Base-by-base conservation (phyloP, 2,329 filamentous ascomycete genomes). In the Pezicula rhizophila region DNA sequence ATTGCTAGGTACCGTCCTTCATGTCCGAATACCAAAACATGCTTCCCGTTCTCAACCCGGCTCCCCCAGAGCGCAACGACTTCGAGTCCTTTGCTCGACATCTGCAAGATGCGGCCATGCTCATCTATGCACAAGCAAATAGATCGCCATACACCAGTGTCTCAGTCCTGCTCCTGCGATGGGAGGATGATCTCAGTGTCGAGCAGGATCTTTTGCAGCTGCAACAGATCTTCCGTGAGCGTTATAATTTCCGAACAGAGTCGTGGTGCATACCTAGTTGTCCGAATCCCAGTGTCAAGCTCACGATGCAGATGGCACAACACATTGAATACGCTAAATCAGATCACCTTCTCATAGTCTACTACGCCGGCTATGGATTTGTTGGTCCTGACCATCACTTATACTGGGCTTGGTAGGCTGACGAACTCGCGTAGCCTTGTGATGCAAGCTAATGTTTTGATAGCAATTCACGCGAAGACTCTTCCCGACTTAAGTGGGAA, bases 61-160 rank as follows among this genome's bases (percentile, higher is more conserved):
- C 57, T 28, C 60, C 63, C 45, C 58, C 62, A 51, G 64, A 66
- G 50, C 59, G 63, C 45, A 61, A 56, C 66, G 80, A 84, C 59
- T 85, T 84, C 66, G 81, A 84, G 65, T 75, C 78, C 46, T 84
- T 84, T 61, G 81, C 80, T 51, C 75, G 80, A 42, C 81, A 85
- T 67, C 73, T 85, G 40, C 81, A 85, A 62, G 81, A 84, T 73
- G 81, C 80, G 44, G 80, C 81, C 55, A 82, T 83, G 75, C 71
- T 82, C 59, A 82, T 85, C 56, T 79, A 82, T 62, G 74, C 78
- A 53, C 80, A 83, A 65, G 78, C 78, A 41, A 77, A 82, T 60
- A 74, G 73, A 50, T 71, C 73, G 3, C 74, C 74, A 20, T 82
- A 85, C 55, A 73, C 69, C 15, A 75, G 73, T 48, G 79, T 80